Percentiles rank a stretch among this genome's conserved stretches.
These are phyloP conservation scores for Bolboschoenus planiculmis DNA, from an alignment of 176 grass and related monocot species.

Conservation along the genomic window DNA sequence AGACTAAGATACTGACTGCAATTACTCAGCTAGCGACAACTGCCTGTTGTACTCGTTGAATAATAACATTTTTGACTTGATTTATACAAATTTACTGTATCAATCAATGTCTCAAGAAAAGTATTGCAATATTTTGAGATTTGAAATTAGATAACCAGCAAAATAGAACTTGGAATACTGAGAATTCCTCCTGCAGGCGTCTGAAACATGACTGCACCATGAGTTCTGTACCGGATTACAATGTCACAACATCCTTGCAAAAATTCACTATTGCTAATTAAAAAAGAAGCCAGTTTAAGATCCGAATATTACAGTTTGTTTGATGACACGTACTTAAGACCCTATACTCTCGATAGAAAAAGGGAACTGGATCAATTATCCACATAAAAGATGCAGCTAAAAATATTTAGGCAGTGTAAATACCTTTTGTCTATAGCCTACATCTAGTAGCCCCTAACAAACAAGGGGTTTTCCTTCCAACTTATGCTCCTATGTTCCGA, in stretches of 20 bases:
- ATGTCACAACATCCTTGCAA: background rate
- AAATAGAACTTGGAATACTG: background rate
- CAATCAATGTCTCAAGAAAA: background rate
- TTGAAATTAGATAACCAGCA: background rate
- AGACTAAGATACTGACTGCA: too few species aligned
- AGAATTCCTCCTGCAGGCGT: background rate
- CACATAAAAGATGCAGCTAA: slow-evolving; percentile 1
- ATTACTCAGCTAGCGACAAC: background rate
- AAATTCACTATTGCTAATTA: slow-evolving; percentile 7
- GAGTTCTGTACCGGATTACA: background rate
- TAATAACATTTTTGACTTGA: background rate
- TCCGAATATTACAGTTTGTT: slow-evolving; percentile 1
- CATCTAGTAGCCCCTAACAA: background rate
- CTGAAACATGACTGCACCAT: background rate
- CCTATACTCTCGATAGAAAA: background rate
- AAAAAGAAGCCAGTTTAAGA: background rate
- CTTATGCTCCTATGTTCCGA: background rate
- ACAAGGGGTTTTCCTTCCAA: background rate
- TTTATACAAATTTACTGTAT: background rate
- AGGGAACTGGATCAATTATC: slow-evolving; percentile 10
- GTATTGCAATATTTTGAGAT: background rate
- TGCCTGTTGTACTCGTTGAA: background rate
- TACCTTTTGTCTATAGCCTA: background rate
- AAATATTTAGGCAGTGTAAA: background rate
- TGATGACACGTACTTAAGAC: background rate